These are phyloP conservation scores for Lonicera japonica DNA, from an alignment of 129 eudicot species.

Conservation along the genomic window DNA sequence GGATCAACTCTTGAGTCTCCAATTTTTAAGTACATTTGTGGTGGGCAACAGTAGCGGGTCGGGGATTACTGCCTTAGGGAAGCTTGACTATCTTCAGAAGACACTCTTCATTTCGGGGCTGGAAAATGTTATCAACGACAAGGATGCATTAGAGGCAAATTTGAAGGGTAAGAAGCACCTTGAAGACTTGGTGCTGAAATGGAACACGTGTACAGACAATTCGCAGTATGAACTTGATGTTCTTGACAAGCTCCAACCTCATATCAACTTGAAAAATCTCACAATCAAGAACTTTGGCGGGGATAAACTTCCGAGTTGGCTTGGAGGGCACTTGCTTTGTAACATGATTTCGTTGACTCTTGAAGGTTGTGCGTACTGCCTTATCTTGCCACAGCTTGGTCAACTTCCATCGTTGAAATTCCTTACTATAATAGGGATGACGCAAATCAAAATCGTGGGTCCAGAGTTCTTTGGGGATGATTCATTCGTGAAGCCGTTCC, in stretches of 20 bases:
- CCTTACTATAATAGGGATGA: constrained; percentile 10
- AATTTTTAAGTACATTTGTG: constrained; percentile 5
- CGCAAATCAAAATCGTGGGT: background rate
- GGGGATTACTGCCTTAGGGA: constrained; percentile 3
- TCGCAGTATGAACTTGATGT: constrained; percentile 2
- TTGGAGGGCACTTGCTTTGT: background rate
- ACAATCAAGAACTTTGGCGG: background rate
- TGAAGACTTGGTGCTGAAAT: constrained; percentile 6
- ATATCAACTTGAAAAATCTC: constrained; percentile 8
- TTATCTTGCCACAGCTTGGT: constrained; percentile 21
- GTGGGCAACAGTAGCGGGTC: constrained; percentile 2
- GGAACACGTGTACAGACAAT: background rate
- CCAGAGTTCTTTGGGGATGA: constrained; percentile 12
- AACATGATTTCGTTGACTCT: constrained; percentile 6
- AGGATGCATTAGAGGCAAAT: constrained; percentile 4
- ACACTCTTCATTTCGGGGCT: constrained; percentile 4
- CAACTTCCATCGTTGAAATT: constrained; percentile 12
- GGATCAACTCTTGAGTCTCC: constrained; percentile 1
- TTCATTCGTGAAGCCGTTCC: background rate
- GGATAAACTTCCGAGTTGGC: constrained; percentile 15
- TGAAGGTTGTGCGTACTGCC: constrained; percentile 5
- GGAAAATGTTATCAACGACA: background rate
- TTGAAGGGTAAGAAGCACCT: constrained; percentile 1
- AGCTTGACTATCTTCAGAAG: constrained; percentile 7
- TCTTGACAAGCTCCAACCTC: constrained; percentile 14